Evolutionary conservation across 2,329 filamentous ascomycete species (phyloP), one percentile per base, ranked within the genome.

Genomic region (Aschersonia sp.): DNA sequence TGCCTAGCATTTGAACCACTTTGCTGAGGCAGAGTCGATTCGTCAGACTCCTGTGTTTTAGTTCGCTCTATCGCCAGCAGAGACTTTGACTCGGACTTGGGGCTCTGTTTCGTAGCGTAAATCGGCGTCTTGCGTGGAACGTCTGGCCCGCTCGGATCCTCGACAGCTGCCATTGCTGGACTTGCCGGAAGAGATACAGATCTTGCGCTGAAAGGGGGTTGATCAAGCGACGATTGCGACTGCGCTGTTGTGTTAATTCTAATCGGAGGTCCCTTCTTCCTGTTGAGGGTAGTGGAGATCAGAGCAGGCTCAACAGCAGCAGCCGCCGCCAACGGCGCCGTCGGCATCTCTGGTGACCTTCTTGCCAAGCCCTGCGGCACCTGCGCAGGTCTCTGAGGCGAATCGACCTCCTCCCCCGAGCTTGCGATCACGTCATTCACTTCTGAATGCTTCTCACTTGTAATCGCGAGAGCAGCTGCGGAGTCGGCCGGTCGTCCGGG

Each of bases 31-130:
- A 51, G 48, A 5, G 50, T 48, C 12, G 62, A 59, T n/a, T 66
- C 61, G 12, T 66, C 63, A 5, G 63, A 60, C 9, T 68, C 64
- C n/a, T 53, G 56, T 1, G 58, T 58, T 49, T 53, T 58, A 11
- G 54, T 54, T 8, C 63, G 64, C 45, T 72, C 68, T 30, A 67
- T 60, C 1, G 68, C 64, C 4, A 66, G 58, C 47, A 63, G 60
- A 6, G 67, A 64, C 41, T 66, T 67, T 30, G 60, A 63, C 7
- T 63, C 58, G 4, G 56, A 55, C 9, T 55, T 58, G 22, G 56
- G 57, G 30, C 52, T 47, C 29, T 59, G 53, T 41, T 58, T 55
- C 33, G 14, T 55, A 4, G 54, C 49, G 22, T 60, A 55, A 2
- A 51, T 54, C 1, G 60, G 49, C 2, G 58, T 50, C 51, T 61